A percentile compares a stretch with the other conserved stretches of the same genome.
Evolutionary conservation across 139 green algal species (phyloP).

Genomic region (Chlamydomonas applanata): DNA sequence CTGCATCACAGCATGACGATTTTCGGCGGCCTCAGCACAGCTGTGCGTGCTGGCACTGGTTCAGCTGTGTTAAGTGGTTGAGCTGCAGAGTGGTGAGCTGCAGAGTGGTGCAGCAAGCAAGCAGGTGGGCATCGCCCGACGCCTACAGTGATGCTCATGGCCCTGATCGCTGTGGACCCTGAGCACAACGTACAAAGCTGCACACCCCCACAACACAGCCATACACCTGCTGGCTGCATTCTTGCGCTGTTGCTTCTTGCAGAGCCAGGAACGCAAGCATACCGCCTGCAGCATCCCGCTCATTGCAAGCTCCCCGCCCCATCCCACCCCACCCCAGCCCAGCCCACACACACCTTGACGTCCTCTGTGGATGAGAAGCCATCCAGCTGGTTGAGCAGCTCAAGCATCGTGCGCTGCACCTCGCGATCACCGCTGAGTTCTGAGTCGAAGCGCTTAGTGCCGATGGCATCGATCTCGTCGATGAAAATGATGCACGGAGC

Average conservation of each 20-base stretch:
- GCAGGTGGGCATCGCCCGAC: too few species aligned
- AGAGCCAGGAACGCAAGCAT: background rate
- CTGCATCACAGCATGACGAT: constrained; percentile 30
- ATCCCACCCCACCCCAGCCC: background rate
- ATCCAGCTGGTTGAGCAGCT: constrained; percentile 97
- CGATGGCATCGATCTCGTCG: constrained; percentile 83
- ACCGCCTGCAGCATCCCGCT: background rate
- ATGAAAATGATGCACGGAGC: constrained; percentile 99
- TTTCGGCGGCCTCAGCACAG: too few species aligned
- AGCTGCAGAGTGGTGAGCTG: background rate
- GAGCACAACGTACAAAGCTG: too few species aligned
- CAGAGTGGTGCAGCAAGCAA: too few species aligned
- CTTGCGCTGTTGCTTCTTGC: background rate
- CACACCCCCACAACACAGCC: background rate
- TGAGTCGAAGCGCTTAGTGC: constrained; percentile 96
- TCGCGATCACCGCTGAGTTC: constrained; percentile 92
- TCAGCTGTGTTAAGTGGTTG: background rate
- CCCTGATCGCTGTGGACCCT: too few species aligned
- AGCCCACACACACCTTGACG: constrained; percentile 72
- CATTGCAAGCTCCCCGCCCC: too few species aligned
- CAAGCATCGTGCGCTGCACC: constrained; percentile 98
- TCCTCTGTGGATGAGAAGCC: constrained; percentile 85
- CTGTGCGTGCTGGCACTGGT: too few species aligned
- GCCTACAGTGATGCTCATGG: too few species aligned
- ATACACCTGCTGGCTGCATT: background rate